Base-by-base conservation (phyloP, 2,329 filamentous ascomycete species). In the Fusarium haematococcum region DNA sequence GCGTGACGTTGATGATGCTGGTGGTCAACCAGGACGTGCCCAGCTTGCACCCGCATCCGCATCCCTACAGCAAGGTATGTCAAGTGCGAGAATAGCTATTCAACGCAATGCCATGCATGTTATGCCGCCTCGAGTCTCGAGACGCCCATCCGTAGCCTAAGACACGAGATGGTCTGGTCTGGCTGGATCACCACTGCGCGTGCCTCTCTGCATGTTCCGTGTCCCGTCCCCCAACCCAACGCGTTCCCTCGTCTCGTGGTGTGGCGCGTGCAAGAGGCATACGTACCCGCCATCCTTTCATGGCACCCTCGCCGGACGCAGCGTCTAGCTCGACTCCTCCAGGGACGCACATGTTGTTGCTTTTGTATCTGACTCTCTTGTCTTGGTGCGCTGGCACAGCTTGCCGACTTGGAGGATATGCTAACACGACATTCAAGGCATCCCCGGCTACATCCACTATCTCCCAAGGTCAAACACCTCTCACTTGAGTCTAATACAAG, bases 401-500 rank as follows among this genome's bases (percentile, higher is more conserved):
- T 76, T 71, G 68, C 70, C 61, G 50, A 50, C 68, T 70, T 67
- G 62, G 69, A 68, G 67, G 64, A 69, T 65, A 59, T 74, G 71
- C 77, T 79, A 76, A 79, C 75, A 56, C 48, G 33, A 61, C 45
- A 64, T 69, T 58, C 57, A 78, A 78, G 75, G 73, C 60, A 59
- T 61, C 27, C 63, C 70, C 45, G 75, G 78, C 25, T 83, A 85
- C 58, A 89, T 91, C 78, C 90, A 90, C 70, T 91, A 90, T 78
- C 79, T 90, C 45, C 83, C 86, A 16, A 86, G 83, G 68, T 81
- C 84, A 20, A 84, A 82, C 58, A 58, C 80, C n/a, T 83, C 85
- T 25, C 86, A 84, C 65, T 80, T 91, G 45, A 84, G 81, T 61
- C 83, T 91, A 50, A 83, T 91, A 54, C 86, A 89, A 63, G 87